phyloP scores from a whole-genome alignment of 352 stramenopile species.

The Phytophthora sp. region DNA sequence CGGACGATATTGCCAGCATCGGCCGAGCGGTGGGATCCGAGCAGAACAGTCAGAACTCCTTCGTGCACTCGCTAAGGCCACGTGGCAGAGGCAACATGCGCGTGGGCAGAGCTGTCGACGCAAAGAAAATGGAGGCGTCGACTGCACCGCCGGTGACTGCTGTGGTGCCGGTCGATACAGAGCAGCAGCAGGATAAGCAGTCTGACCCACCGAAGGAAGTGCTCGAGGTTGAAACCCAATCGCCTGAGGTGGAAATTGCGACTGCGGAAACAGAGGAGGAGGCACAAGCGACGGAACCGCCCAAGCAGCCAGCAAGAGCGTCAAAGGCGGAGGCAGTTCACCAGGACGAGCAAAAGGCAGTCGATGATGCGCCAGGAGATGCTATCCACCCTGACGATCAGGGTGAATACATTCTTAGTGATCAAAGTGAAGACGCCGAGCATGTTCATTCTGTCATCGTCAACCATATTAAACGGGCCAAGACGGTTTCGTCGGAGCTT shows the following conservation, averaged over 20 bases:
- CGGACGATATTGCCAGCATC: constrained; percentile 50
- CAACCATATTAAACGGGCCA: background rate
- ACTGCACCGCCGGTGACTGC: background rate
- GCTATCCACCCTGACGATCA: constrained; percentile 22
- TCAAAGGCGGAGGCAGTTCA: background rate
- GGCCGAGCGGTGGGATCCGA: constrained; percentile 39
- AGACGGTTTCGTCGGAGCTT: background rate
- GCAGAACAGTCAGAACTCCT: constrained; percentile 37
- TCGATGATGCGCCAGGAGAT: constrained; percentile 9
- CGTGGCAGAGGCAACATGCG: constrained; percentile 22
- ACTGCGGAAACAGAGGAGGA: constrained; percentile 20
- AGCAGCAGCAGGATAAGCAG: background rate
- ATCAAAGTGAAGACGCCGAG: background rate
- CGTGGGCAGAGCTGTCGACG: constrained; percentile 33
- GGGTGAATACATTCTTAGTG: constrained; percentile 2
- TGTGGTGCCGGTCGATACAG: background rate
- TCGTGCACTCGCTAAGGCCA: constrained; percentile 39
- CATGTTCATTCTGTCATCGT: background rate
- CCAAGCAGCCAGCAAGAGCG: constrained; percentile 3
- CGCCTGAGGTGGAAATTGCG: constrained; percentile 8
- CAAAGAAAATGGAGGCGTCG: constrained; percentile 25
- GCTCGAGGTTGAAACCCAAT: background rate
- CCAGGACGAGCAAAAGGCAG: background rate
- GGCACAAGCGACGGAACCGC: constrained; percentile 11
- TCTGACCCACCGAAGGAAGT: background rate